Evolutionary conservation across 176 grass and related monocot genomes (phyloP).

Genomic region (Chrysopogon serrulatus): DNA sequence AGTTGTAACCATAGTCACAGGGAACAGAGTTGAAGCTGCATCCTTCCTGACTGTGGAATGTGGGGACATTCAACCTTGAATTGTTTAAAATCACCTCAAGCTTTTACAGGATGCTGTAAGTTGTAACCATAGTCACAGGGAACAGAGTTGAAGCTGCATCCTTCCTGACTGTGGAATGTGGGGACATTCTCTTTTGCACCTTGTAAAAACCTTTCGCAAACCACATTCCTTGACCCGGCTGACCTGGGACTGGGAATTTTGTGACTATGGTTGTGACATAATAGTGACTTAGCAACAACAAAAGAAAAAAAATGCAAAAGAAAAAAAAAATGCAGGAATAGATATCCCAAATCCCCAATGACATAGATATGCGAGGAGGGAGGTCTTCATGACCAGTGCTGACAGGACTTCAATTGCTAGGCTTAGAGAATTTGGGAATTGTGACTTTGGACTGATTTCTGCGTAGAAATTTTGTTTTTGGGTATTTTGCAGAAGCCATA

Average conservation of each 20-base stretch:
- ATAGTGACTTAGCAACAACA: neutral
- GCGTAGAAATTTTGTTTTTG: neutral
- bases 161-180: neutral
- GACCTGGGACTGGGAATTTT: neutral
- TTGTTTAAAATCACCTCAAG: neutral
- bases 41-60: neutral
- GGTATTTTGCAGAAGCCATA: neutral
- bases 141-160: neutral
- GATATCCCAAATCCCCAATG: neutral
- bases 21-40: neutral
- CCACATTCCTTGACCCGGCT: neutral
- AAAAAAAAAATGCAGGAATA: neutral
- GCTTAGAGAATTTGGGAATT: neutral
- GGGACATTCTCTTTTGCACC: neutral
- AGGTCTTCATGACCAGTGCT: neutral
- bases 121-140: neutral
- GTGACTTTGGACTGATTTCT: neutral
- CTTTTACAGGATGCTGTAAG: neutral
- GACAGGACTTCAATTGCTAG: neutral
- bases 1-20: neutral
- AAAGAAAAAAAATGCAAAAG: too few relatives aligned
- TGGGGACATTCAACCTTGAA: too few relatives aligned
- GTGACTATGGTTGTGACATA: neutral
- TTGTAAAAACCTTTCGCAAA: neutral
- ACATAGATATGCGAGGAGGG: neutral